Evolutionary conservation across 2,329 filamentous ascomycete species (phyloP), one percentile per base, ranked within the genome.

Genomic region (Penicillium carneum): DNA sequence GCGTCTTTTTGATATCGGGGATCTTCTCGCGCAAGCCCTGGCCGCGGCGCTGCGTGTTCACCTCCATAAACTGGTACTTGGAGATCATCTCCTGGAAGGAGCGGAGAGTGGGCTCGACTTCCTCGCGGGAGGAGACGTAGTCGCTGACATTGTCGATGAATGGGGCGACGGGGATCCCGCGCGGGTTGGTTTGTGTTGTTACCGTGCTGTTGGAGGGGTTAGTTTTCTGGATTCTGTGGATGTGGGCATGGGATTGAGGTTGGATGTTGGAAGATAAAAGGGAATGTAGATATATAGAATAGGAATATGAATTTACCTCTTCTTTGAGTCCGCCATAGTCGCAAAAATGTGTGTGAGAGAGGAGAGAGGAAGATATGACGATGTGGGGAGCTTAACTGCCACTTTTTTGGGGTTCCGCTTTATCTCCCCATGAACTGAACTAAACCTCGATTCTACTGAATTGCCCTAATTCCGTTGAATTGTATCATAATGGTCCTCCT

Each of bases 21-120:
- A 99, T 93, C 83, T 98, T 99, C 74, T 97, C 93, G 73, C 89
- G 91, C 58, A 99, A 82, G 2, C 93, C 93, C 4, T 85, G 84
- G 55, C 91, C 89, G 49, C 95, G 87, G 65, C 92, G 86, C 77
- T 96, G 90, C 61, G 95, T 91, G 79, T 97, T 98, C 76, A 90
- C 84, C 81, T 98, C 93, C 95, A 99, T 99, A 81, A 98, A 99
- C 79, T 98, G 95, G 82, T 99, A 99, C 85, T 99, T 99, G 71
- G 93, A 96, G 75, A 77, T 75, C 73, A 79, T 79, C 66, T 82
- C 80, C 68, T 82, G 80, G 72, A 82, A 82, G 18, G 75, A 76
- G 61, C 76, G 74, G 5, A 82, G 75, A 1, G 80, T 82, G 23
- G 76, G 68, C 65, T 82, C 80, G 64, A 82, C 80, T 50, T 82